Evolutionary conservation across 306 rosid species (phyloP).

Genomic region (Leucaena leucocephala): DNA sequence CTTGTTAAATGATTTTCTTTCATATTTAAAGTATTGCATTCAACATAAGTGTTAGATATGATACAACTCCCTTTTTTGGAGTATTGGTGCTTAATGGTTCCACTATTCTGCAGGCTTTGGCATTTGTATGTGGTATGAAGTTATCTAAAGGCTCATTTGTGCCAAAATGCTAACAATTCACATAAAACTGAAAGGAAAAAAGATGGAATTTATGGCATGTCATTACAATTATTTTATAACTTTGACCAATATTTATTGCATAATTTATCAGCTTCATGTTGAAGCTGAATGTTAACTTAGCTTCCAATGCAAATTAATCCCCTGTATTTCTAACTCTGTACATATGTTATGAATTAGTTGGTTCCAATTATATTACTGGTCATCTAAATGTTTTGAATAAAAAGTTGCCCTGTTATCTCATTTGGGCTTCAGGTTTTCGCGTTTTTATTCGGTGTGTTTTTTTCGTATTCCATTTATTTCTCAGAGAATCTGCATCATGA

Average conservation of each 20-base stretch:
- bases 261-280: constrained; percentile 17
- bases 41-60: neutral
- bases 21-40: neutral
- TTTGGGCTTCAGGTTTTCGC: constrained; percentile 16
- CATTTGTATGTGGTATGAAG: neutral
- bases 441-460: neutral
- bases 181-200: neutral
- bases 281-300: constrained; percentile 15
- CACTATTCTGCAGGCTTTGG: constrained; percentile 3
- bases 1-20: neutral
- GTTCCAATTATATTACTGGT: constrained; percentile 10
- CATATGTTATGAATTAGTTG: constrained; percentile 20
- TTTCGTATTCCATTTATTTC: constrained; percentile 6
- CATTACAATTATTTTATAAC: neutral
- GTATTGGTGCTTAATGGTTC: neutral
- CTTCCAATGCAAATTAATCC: constrained; percentile 3
- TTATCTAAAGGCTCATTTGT: neutral
- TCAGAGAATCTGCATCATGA: constrained; percentile 27
- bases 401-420: constrained; percentile 21
- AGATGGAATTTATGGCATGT: constrained; percentile 4
- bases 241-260: constrained; percentile 11
- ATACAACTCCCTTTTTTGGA: neutral
- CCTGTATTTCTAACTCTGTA: constrained; percentile 17
- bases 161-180: constrained; percentile 2
- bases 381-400: constrained; percentile 7